Evolutionary conservation across 495 filamentous ascomycete genomes (phyloP).

Genomic region (Hypoxylon subgilvum): DNA sequence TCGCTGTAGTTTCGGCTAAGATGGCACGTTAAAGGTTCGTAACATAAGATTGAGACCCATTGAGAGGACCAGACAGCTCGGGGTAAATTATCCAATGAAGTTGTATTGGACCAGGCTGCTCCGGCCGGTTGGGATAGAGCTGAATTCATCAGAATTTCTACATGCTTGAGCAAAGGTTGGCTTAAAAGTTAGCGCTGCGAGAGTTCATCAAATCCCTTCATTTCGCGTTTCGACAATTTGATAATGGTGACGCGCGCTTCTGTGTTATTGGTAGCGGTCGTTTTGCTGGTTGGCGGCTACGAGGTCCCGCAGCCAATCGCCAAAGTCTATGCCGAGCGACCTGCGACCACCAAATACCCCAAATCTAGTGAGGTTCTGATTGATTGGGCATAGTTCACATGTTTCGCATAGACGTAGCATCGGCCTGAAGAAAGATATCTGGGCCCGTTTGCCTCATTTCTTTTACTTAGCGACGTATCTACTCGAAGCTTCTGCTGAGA

Average conservation of each 20-base stretch:
- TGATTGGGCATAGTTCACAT: conserved; percentile 10
- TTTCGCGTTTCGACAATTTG: conserved; percentile 32
- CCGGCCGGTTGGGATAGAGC: conserved; percentile 1
- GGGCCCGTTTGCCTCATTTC: no score
- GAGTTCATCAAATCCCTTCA: conserved; percentile 12
- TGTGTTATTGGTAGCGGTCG: conserved; percentile 32
- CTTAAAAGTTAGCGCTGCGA: conserved; percentile 41
- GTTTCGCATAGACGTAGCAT: background rate
- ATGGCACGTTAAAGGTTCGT: conserved; percentile 18
- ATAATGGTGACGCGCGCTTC: conserved; percentile 37
- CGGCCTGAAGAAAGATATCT: no score
- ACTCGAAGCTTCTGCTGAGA: no score
- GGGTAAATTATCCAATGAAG: conserved; percentile 22
- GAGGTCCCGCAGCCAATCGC: conserved; percentile 34
- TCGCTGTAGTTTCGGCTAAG: conserved; percentile 28
- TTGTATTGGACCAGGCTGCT: conserved; percentile 22
- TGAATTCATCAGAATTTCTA: background rate
- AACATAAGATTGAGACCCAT: conserved; percentile 34
- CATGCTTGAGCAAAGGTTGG: conserved; percentile 19
- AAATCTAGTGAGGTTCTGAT: conserved; percentile 5
- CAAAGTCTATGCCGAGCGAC: conserved; percentile 8
- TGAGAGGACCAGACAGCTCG: conserved; percentile 33
- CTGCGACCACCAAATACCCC: conserved; percentile 36
- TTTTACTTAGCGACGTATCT: no score
- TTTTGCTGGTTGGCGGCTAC: conserved; percentile 15